Evolutionary conservation across 2,329 filamentous ascomycete species (phyloP), one percentile per base, ranked within the genome.

Genomic region (Nigrospora osmanthi): DNA sequence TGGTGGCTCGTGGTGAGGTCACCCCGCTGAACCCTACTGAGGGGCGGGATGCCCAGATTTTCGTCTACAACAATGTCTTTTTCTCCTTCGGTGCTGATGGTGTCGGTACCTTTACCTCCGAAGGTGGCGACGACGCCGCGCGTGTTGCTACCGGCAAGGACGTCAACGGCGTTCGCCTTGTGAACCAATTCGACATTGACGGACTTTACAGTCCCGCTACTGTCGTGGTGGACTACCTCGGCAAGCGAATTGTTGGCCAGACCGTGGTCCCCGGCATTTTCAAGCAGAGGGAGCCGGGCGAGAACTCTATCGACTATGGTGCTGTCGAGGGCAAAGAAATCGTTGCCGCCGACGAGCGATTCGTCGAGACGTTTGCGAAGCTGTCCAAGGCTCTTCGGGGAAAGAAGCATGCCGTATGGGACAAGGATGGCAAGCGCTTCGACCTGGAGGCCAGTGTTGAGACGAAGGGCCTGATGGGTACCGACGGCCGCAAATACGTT

Each of bases 11-110:
- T 46, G 93, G 93, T 44, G 93, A 98, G 64, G 86, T 98, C 51
- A 83, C 89, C 16, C 89, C 93, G 7, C 70, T 98, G 44, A 98
- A 98, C 69, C 94, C 93, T 7, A 97, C 91, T 0, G 93, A 98
- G 68, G 83, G 77, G 51, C 81, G 78, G 54, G 91, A 98, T 63
- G 93, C 93, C 4, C 93, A 98, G 64, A 98, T 98, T 53, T 98
- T 95, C 59, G 91, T 98, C 19, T 96, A 97, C 73, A 97, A 97
- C 75, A 98, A 98, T 68, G 89, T 98, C 54, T 98, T 98, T 73
- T 98, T 95, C 73, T 97, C 93, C 1, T 97, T 96, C 56, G 93
- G 93, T 50, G 91, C 93, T 38, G 93, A 98, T 63, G 94, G 93
- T 43, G 93, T 97, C 38, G 91, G 93, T 37, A 98, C 93, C 14